phyloP scores from a whole-genome alignment of 148 eudicot genomes.

The Diospyros kaki region DNA sequence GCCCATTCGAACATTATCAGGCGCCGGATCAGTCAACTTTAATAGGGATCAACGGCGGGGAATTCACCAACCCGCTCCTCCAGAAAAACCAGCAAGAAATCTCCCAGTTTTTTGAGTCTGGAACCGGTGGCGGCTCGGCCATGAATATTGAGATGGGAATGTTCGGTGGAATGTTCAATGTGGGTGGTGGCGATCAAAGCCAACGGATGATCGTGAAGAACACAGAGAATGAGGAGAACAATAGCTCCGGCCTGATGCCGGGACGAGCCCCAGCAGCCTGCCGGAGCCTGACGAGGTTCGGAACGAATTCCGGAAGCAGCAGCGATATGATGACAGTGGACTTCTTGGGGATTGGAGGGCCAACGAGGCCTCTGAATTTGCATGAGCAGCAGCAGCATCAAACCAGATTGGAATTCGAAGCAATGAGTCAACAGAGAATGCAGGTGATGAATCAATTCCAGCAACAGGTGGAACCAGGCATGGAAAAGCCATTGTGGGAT shows the following conservation, averaged over 20 bases:
- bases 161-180: slow-evolving; percentile 35
- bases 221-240: slow-evolving; percentile 6
- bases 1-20: slow-evolving; percentile 17
- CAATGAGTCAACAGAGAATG: slow-evolving; percentile 31
- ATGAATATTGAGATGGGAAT: slow-evolving; percentile 28
- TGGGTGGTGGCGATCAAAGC: slow-evolving; percentile 15
- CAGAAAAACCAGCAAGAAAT: slow-evolving; percentile 34
- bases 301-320: background rate
- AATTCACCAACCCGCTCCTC: slow-evolving; percentile 14
- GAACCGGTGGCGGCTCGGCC: slow-evolving; percentile 4
- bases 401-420: slow-evolving; percentile 23
- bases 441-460: slow-evolving; percentile 37
- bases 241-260: slow-evolving; percentile 9
- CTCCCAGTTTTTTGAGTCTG: slow-evolving; percentile 15
- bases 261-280: slow-evolving; percentile 1
- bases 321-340: slow-evolving; percentile 39
- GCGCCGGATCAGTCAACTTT: slow-evolving; percentile 5
- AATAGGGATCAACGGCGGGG: slow-evolving; percentile 15
- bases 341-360: slow-evolving; percentile 43
- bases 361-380: slow-evolving; percentile 15
- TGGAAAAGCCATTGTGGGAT: slow-evolving; percentile 23
- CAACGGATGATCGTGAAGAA: slow-evolving; percentile 13
- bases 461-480: slow-evolving; percentile 15
- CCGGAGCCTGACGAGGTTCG: background rate
- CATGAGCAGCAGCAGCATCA: slow-evolving; percentile 25